Base-by-base conservation (phyloP, 1,139 yeast species). In the Meyerozyma sp. region DNA sequence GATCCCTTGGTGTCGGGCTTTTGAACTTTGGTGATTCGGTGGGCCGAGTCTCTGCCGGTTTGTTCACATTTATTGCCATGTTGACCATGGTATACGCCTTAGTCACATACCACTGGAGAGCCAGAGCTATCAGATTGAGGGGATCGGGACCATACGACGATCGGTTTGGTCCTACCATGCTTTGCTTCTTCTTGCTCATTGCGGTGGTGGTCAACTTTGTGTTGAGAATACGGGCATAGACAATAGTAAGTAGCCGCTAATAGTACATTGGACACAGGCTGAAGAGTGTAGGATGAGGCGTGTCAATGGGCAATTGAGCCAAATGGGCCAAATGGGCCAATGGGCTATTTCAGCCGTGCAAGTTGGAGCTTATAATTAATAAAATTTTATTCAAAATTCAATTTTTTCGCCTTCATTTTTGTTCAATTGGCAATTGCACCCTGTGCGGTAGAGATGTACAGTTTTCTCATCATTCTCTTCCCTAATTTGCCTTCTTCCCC, bases 141-240 rank as follows among this genome's bases (percentile, higher is more conserved):
- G 98, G 98, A 30, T 79, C 95, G 10, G 98, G 98, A 41, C 98
- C 98, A 27, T 93, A 93, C 63, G 99, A 93, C 61, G 99, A 93
- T 66, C 81, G 98, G 61, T 85, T 93, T 56, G 99, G 99, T 36
- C 98, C 99, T 42, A 94, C 99, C n/a, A 84, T 93, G 89, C 79
- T 93, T 57, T 93, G 98, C 68, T 76, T 91, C 72, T 93, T 93
- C 72, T 77, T 93, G 62, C 73, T 94, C 53, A 81, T 90, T 42
- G 97, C 98, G 1, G 97, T 93, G 41, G 84, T 91, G 41, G 89
- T 91, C 51, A 93, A 93, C 73, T 93, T 93, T 61, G 71, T 90
- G 32, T 74, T 93, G 62, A 84, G 98, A 72, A 82, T 89, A 55
- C 79, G 82, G 57, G 77, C 80, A 26, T 68, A 55, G 49, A 30